phyloP scores from a whole-genome alignment of 176 grass and related monocot species.

The Raddia guianensis region DNA sequence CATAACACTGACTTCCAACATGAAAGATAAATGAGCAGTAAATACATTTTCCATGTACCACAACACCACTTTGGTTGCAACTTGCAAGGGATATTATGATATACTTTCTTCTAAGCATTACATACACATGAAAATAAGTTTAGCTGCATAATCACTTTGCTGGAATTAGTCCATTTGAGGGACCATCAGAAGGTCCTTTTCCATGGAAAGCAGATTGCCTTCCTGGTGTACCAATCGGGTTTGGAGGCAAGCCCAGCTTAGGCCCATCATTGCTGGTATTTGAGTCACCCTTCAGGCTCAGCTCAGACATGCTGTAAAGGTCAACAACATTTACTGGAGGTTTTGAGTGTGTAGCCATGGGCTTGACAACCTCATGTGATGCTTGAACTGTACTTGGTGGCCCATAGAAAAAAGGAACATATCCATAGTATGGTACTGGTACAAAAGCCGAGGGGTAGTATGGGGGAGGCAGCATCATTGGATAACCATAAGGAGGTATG shows the following conservation, averaged over 20 bases:
- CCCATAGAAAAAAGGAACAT: conserved; percentile 43
- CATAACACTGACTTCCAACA: conserved; percentile 23
- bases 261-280: conserved; percentile 7
- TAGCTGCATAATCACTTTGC: conserved; percentile 27
- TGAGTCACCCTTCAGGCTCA: conserved; percentile 50
- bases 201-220: conserved; percentile 75
- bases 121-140: conserved; percentile 40
- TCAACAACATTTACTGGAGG: conserved; percentile 48
- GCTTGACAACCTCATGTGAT: conserved; percentile 54
- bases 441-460: conserved; percentile 38
- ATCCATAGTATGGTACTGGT: conserved; percentile 43
- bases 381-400: conserved; percentile 40
- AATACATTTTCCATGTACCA: conserved; percentile 31
- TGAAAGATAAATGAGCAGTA: conserved; percentile 28
- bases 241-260: conserved; percentile 34
- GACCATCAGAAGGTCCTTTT: conserved; percentile 31
- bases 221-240: conserved; percentile 38
- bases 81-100: conserved; percentile 38
- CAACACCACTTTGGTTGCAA: conserved; percentile 33
- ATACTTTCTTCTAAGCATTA: conserved; percentile 44
- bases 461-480: conserved; percentile 49
- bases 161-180: conserved; percentile 41
- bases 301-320: conserved; percentile 56
- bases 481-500: conserved; percentile 49
- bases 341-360: conserved; percentile 52